Base-by-base conservation (phyloP, 495 filamentous ascomycete species). In the Penicillium canescens region DNA sequence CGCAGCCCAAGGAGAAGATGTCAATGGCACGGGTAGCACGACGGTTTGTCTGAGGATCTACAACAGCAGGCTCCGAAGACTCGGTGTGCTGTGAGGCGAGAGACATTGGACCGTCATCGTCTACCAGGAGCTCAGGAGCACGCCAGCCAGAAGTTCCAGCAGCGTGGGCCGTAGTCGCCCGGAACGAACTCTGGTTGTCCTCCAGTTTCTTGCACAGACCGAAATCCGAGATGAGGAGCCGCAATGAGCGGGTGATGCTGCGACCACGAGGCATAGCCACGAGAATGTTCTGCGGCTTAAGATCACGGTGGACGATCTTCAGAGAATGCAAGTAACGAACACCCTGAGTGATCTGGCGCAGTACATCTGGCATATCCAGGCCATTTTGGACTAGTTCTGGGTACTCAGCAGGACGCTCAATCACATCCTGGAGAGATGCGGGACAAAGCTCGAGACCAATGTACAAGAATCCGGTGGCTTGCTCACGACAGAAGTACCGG, bases 181-280 rank as follows among this genome's bases (percentile, higher is more conserved):
- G 87, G 68, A 98, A 92, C 0, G 94, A 98, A 44, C 91, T 96
- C 61, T 92, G 90, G 41, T 95, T 92, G 50, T 89, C 91, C 50
- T 97, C 94, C n/a, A 98, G 74, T 63, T 96, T 97, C 79, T 98
- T 98, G 71, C 94, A 98, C 16, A 98, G 82, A 11, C 94, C 94
- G 68, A 98, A 98, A 71, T 98, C 94, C 1, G 95, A 97, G 33
- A 98, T 96, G 9, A 98, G 83, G 4, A 98, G 76, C 13, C 93
- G 88, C n/a, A 76, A 57, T 7, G 70, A 64, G 9, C 61, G 59
- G 1, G 63, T 55, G 0, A 66, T 54, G 1, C 57, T 62, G 33
- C 75, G 73, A 11, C 72, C 74, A 8, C 75, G 69, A 3, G 73
- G 74, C 75, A 68, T 84, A 72, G 72, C 77, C 44, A 96, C 91